Conservation (phyloP, 192 early-diverging fungal genomes). For the Spizellomyces punctatus region DNA sequence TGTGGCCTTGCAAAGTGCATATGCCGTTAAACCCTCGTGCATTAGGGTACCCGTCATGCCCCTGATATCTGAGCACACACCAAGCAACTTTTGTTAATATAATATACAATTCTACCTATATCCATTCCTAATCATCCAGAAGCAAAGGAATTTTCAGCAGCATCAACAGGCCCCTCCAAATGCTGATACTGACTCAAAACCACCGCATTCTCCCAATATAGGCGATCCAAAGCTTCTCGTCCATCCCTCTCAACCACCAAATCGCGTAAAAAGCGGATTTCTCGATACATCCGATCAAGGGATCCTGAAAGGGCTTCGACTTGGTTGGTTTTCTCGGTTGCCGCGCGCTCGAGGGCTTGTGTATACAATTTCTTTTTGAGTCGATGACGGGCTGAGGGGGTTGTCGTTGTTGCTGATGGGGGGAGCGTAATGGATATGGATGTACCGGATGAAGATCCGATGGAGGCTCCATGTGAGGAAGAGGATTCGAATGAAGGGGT, state of each 20-base stretch:
- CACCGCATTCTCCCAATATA: constrained; percentile 1
- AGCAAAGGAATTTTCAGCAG: no score
- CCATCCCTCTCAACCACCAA: constrained; percentile 1
- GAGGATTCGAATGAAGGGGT: not conserved
- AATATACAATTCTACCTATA: no score
- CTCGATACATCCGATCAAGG: not conserved
- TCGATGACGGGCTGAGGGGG: not conserved
- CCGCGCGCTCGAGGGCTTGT: constrained; percentile 2
- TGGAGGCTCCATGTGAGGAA: not conserved
- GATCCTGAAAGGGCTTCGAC: not conserved
- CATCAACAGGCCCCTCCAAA: no score
- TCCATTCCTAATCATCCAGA: no score
- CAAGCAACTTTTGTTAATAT: no score
- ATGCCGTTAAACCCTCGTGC: no score
- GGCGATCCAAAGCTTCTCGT: not conserved
- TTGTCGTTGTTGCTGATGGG: not conserved
- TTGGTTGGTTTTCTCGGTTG: not conserved
- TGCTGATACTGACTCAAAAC: not conserved
- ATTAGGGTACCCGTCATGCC: no score
- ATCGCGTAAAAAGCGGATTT: not conserved
- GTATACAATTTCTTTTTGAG: constrained; percentile 2
- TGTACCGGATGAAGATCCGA: not conserved
- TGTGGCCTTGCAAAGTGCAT: no score
- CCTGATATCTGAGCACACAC: no score
- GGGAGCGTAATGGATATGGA: not conserved